These are phyloP conservation scores for Plectosphaerella cucumerina DNA, from an alignment of 2,329 filamentous ascomycete species.

Conservation along the genomic window DNA sequence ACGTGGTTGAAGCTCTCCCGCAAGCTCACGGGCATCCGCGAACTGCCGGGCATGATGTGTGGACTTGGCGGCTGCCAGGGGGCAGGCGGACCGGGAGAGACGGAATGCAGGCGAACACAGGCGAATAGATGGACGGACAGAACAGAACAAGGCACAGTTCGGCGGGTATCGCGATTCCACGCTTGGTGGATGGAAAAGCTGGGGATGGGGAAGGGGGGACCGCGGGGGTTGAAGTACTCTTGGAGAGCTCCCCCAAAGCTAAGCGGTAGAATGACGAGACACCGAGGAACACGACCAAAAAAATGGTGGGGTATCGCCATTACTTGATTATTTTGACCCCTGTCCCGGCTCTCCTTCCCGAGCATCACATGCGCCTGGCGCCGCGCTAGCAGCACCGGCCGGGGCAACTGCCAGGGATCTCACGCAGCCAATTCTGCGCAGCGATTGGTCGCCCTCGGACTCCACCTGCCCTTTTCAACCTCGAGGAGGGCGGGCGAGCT, in stretches of 20 bases:
- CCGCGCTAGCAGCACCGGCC: neutral
- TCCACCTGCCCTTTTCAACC: neutral
- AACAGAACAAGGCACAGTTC: constrained; percentile 5
- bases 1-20: constrained; percentile 61
- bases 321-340: constrained; percentile 14
- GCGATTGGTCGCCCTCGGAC: neutral
- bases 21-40: constrained; percentile 67
- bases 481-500: too few species aligned
- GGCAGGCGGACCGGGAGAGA: neutral
- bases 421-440: neutral
- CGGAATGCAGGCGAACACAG: constrained; percentile 3
- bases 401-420: neutral
- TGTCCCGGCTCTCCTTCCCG: neutral
- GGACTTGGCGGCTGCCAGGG: neutral
- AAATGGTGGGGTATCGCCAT: constrained; percentile 13
- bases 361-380: constrained; percentile 1
- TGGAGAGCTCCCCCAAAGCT: too few species aligned
- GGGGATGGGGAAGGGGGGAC: too few species aligned
- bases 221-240: neutral
- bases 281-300: constrained; percentile 1
- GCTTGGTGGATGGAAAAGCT: too few species aligned
- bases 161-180: neutral
- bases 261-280: too few species aligned
- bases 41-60: constrained; percentile 58
- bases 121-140: neutral